phyloP scores from a whole-genome alignment of 306 rosid genomes.

The Spatholobus suberectus region DNA sequence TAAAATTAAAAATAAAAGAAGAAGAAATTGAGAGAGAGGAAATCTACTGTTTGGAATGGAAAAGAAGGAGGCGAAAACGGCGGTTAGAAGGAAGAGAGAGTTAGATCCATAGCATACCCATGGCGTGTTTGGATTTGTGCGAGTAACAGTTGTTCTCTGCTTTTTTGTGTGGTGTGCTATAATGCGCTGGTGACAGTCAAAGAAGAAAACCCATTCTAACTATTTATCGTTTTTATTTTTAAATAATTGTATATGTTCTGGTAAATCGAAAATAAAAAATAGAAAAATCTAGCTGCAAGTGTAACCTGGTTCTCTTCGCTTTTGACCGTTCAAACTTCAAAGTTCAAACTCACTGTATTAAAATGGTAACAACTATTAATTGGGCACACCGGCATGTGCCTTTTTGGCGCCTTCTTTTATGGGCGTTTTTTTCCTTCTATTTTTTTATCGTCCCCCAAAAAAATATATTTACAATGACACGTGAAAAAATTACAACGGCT shows the following conservation, averaged over 20 bases:
- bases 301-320: conserved; percentile 38
- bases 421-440: background rate
- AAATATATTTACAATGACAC: background rate
- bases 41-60: conserved; percentile 38
- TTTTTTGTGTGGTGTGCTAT: conserved; percentile 64
- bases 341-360: conserved; percentile 33
- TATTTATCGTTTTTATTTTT: background rate
- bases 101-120: conserved; percentile 54
- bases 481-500: background rate
- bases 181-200: conserved; percentile 91
- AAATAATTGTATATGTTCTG: background rate
- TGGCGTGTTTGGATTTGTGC: conserved; percentile 51
- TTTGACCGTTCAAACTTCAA: conserved; percentile 61
- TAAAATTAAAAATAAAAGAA: background rate
- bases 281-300: conserved; percentile 12
- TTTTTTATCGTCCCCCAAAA: background rate
- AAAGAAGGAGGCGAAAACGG: conserved; percentile 35
- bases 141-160: conserved; percentile 52
- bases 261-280: conserved; percentile 3
- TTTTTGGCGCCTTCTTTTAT: conserved; percentile 28
- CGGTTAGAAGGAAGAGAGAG: conserved; percentile 34
- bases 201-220: conserved; percentile 50
- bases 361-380: conserved; percentile 31
- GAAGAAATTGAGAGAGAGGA: conserved; percentile 8
- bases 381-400: background rate